Evolutionary conservation across 2,329 filamentous ascomycete genomes (phyloP).

Genomic region (Cladosporium halotolerans): DNA sequence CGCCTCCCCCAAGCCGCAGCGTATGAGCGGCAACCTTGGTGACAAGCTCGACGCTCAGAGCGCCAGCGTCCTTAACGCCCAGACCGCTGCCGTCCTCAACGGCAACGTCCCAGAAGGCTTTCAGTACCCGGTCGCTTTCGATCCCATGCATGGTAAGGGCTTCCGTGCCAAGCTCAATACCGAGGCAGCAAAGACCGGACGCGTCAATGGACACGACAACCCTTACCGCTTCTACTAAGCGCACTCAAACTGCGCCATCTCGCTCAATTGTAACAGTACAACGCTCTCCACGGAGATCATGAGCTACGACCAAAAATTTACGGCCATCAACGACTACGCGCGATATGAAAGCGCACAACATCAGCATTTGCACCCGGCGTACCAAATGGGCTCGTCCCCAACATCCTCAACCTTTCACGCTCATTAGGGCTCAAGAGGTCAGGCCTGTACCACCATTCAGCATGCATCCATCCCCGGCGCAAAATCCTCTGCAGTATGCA

Average conservation of each 20-base stretch:
- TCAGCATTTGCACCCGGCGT: conserved; percentile 8
- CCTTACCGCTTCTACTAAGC: conserved; percentile 10
- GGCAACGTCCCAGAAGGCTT: background rate
- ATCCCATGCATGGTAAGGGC: background rate
- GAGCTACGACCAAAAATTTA: conserved; percentile 10
- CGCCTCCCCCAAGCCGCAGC: conserved; percentile 26
- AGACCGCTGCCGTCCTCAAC: background rate
- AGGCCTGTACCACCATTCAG: conserved; percentile 10
- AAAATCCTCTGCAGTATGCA: background rate
- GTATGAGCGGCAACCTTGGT: conserved; percentile 19
- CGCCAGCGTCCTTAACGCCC: background rate
- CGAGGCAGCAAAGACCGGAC: background rate
- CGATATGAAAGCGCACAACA: conserved; percentile 4
- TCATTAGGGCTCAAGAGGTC: background rate
- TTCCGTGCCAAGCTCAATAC: conserved; percentile 1
- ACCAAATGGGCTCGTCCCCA: background rate
- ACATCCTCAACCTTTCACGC: conserved; percentile 6
- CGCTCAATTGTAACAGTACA: conserved; percentile 12
- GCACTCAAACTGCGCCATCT: background rate
- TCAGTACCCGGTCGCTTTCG: background rate
- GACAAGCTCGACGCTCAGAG: conserved; percentile 10
- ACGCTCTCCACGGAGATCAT: conserved; percentile 7
- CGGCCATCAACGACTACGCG: conserved; percentile 10
- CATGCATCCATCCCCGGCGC: conserved; percentile 5
- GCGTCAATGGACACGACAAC: background rate